A percentile compares a stretch with the other conserved stretches of the same genome.
Evolutionary conservation across 257 asterid species (phyloP).

Genomic region (Solanum paucissectum): DNA sequence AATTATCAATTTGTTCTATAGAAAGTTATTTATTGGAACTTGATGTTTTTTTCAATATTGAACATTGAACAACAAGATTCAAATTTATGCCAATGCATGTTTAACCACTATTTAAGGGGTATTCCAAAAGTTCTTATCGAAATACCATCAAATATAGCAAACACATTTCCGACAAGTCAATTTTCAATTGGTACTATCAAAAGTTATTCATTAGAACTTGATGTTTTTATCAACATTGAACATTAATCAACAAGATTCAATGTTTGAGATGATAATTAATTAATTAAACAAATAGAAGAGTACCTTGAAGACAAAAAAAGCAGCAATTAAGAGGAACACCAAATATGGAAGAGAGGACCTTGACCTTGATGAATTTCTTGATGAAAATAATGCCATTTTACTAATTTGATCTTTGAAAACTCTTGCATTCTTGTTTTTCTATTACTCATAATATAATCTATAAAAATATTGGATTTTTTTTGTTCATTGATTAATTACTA

Average conservation of each 20-base stretch:
- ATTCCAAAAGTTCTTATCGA: too few relatives aligned
- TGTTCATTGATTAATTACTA: background rate
- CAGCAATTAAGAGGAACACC: slow-evolving; percentile 53
- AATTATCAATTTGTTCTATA: background rate
- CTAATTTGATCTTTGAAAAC: background rate
- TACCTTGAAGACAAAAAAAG: slow-evolving; percentile 83
- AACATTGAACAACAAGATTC: background rate
- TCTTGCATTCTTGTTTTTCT: background rate
- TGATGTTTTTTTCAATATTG: background rate
- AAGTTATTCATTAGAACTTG: background rate
- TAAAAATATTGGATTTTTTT: background rate
- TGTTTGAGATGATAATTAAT: background rate
- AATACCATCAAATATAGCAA: background rate
- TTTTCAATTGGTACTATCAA: background rate
- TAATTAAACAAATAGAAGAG: background rate
- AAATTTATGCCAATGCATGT: background rate
- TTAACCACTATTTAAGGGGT: too few relatives aligned
- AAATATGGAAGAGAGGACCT: slow-evolving; percentile 40
- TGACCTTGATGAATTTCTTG: slow-evolving; percentile 38
- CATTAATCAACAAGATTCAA: background rate
- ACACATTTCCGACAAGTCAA: background rate
- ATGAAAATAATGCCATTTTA: slow-evolving; percentile 41
- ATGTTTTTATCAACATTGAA: background rate
- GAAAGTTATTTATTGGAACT: background rate
- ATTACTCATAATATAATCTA: background rate